phyloP scores from a whole-genome alignment of 768 basidiomycete species.

The Pleurotus tuoliensis region DNA sequence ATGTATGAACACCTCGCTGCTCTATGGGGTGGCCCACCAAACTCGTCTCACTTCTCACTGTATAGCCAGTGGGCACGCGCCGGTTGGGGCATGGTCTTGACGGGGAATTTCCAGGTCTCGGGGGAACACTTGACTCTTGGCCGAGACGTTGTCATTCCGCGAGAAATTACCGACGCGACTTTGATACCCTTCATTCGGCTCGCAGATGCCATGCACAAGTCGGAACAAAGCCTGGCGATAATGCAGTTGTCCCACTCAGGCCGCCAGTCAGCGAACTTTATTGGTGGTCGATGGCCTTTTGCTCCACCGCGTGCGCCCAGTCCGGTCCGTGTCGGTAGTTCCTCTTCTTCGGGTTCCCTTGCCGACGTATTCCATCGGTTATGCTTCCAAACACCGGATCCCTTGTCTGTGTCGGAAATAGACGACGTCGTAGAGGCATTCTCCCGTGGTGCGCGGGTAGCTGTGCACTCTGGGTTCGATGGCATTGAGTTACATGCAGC shows the following conservation, averaged over 20 bases:
- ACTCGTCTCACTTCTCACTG: constrained; percentile 53
- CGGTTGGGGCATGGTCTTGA: constrained; percentile 85
- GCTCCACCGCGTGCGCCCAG: constrained; percentile 70
- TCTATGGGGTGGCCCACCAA: constrained; percentile 70
- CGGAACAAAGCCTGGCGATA: constrained; percentile 42
- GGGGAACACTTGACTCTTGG: constrained; percentile 63
- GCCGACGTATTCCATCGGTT: constrained; percentile 38
- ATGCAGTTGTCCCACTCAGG: constrained; percentile 85
- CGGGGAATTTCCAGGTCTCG: constrained; percentile 80
- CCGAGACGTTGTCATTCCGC: constrained; percentile 64
- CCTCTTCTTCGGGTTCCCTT: constrained; percentile 18
- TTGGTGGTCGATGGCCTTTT: constrained; percentile 65
- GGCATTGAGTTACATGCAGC: constrained; percentile 83
- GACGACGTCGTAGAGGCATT: constrained; percentile 58
- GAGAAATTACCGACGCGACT: constrained; percentile 33
- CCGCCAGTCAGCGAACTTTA: constrained; percentile 73
- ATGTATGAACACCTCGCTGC: constrained; percentile 81
- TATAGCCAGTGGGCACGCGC: constrained; percentile 75
- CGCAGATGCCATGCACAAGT: constrained; percentile 44
- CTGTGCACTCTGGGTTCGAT: constrained; percentile 71
- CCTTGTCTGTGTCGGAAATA: constrained; percentile 60
- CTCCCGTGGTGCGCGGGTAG: constrained; percentile 61
- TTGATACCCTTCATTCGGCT: constrained; percentile 48
- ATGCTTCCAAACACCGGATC: constrained; percentile 60
- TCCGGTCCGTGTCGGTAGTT: constrained; percentile 43